phyloP scores from a whole-genome alignment of 192 early-diverging fungal genomes.

The Gaertneriomyces sp. region DNA sequence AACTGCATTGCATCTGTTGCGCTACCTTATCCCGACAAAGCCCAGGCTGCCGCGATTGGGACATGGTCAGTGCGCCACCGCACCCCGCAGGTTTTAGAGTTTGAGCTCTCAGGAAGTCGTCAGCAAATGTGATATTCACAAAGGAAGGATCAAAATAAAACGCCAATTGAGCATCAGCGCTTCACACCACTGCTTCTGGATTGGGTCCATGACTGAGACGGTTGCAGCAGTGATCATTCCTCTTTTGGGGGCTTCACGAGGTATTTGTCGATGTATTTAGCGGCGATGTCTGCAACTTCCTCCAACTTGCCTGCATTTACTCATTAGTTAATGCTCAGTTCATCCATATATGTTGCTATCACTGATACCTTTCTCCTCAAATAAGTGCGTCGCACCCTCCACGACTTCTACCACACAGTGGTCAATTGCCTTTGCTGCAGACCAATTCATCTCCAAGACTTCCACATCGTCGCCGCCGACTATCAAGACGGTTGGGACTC shows the following conservation, averaged over 20 bases:
- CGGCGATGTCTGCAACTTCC: conserved; percentile 11
- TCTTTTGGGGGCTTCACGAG: conserved; percentile 3
- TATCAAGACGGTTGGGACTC: conserved; percentile 1
- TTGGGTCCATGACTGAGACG: not conserved
- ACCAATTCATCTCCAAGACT: conserved; percentile 9
- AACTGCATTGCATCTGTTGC: too few species aligned
- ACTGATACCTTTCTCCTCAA: conserved; percentile 10
- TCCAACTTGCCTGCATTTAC: conserved; percentile 7
- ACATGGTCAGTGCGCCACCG: too few species aligned
- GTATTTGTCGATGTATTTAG: not conserved
- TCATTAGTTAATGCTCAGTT: not conserved
- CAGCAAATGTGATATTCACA: too few species aligned
- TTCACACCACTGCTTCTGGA: too few species aligned
- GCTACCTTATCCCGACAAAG: too few species aligned
- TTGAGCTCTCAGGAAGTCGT: too few species aligned
- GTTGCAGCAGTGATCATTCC: not conserved
- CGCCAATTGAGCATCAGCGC: too few species aligned
- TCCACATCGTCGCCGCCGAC: conserved; percentile 4
- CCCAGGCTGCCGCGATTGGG: too few species aligned
- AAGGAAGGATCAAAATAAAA: too few species aligned
- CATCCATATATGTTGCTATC: not conserved
- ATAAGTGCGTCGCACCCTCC: conserved; percentile 10
- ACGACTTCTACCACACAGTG: not conserved
- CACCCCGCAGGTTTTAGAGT: too few species aligned
- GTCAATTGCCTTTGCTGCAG: not conserved